Base-by-base conservation (phyloP, 129 eudicot genomes). In the Artemisia annua region DNA sequence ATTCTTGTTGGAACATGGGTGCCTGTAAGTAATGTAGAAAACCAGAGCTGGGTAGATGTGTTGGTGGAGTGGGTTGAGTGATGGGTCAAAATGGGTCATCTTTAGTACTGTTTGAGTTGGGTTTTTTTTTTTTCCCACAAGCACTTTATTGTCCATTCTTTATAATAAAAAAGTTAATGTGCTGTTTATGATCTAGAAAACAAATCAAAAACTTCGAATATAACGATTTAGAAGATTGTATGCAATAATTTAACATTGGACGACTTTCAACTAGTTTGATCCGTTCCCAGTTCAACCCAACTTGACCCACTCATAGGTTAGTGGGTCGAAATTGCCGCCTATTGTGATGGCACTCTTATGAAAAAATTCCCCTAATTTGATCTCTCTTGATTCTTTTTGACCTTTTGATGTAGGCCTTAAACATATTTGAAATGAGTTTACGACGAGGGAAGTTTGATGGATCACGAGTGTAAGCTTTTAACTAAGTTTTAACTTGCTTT, bases 1-100 rank as follows among this genome's bases (percentile, higher is more conserved):
- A 87, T 92, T 87, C 95, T 92, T 60, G 86, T 92, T 35, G 98
- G 98, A 20, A 92, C 98, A 59, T 93, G 98, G 98, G 98, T 93
- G 54, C 98, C 98, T 53, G 98, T 93, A 79, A 87, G 97, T 85
- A 48, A 67, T 64, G 51, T 30, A 16, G 51, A 59, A 43, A 61
- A 22, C 63, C 17, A 52, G 44, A 32, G 43, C 7, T 32, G 17
- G 56, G 5, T 13, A 51, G 12, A 12, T 10, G 5, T 51, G 17
- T n/a, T 3, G 56, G 56, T 51, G 17, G 17, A 1, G 0, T 0
- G n/a, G 4, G 56, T 51, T 51, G 16, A 5, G 56, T 51, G 43
- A 32, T 5, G 43, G 43, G 7, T 32, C 43, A 4, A 32, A 51
- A 51, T 5, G 56, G 56, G 56, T 50, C 5, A 3, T 16, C 64